Percentiles rank a stretch among this genome's conserved stretches.
Conservation (phyloP, 345 rosid species). For the Xanthoceras sorbifolium region DNA sequence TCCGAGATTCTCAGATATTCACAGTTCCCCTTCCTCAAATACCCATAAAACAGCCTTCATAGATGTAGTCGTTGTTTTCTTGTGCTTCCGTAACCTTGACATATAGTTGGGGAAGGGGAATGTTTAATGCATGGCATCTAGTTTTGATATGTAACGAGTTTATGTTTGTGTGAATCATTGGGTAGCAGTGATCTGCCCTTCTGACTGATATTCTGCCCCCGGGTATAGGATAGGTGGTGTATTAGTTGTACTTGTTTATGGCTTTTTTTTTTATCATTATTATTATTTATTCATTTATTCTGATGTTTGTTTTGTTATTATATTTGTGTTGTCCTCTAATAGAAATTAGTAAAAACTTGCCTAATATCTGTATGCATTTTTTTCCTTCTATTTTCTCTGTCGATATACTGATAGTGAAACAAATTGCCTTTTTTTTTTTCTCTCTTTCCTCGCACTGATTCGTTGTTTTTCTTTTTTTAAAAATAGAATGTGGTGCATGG, state of each 20-base stretch:
- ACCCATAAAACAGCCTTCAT: background rate
- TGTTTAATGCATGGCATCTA: background rate
- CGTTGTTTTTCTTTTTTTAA: background rate
- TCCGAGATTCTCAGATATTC: too few relatives aligned
- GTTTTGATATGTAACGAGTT: background rate
- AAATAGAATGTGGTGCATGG: conserved; percentile 92
- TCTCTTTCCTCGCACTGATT: conserved; percentile 4
- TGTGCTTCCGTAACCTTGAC: background rate
- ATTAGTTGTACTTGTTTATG: background rate
- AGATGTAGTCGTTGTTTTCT: background rate
- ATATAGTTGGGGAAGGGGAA: background rate
- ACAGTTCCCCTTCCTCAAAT: background rate
- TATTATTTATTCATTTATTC: too few relatives aligned
- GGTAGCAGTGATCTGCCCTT: background rate
- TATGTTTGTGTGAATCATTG: background rate
- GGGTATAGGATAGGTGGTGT: background rate
- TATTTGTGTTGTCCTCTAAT: background rate
- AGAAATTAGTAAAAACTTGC: background rate
- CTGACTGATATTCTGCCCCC: background rate
- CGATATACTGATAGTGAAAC: background rate
- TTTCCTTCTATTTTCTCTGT: conserved; percentile 5
- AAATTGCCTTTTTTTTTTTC: background rate
- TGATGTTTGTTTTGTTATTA: background rate
- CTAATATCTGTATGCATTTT: conserved; percentile 1
- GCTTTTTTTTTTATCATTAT: background rate